phyloP scores from a whole-genome alignment of 2,329 filamentous ascomycete genomes.

The Alternaria viburni region DNA sequence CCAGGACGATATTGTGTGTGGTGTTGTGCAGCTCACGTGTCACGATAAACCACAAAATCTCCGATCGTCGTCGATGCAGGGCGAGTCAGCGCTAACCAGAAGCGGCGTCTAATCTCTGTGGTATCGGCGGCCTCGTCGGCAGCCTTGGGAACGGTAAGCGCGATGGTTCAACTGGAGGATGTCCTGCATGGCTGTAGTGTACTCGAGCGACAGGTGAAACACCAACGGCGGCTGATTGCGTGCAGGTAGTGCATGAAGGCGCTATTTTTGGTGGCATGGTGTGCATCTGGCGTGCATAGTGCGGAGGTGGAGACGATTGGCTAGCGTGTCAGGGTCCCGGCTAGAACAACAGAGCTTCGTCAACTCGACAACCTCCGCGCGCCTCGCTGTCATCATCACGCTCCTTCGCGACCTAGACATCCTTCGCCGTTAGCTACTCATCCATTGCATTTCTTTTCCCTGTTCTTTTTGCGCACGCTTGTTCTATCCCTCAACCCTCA shows the following conservation, averaged over 20 bases:
- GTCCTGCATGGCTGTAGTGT: background rate
- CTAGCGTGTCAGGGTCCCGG: constrained; percentile 10
- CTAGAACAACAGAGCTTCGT: constrained; percentile 12
- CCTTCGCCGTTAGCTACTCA: background rate
- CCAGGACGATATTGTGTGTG: background rate
- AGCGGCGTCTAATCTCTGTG: background rate
- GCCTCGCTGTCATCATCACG: constrained; percentile 8
- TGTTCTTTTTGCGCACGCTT: background rate
- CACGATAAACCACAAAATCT: background rate
- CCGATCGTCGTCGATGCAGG: background rate
- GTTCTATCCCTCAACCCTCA: background rate
- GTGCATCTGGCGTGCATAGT: constrained; percentile 21
- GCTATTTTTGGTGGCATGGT: constrained; percentile 27
- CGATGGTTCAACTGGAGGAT: background rate
- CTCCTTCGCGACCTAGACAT: constrained; percentile 1
- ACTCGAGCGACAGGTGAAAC: constrained; percentile 20
- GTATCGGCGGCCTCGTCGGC: background rate
- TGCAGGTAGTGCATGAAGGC: constrained; percentile 14
- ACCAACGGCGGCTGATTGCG: constrained; percentile 9
- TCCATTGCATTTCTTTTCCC: constrained; percentile 2
- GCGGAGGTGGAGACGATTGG: constrained; percentile 25
- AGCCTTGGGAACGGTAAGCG: background rate
- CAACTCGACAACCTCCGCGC: constrained; percentile 19
- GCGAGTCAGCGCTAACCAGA: background rate
- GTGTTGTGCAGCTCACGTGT: background rate